A percentile compares a stretch with the other conserved stretches of the same genome.
phyloP scores from a whole-genome alignment of 2,329 filamentous ascomycete genomes.

The Apiospora rasikravindrae region DNA sequence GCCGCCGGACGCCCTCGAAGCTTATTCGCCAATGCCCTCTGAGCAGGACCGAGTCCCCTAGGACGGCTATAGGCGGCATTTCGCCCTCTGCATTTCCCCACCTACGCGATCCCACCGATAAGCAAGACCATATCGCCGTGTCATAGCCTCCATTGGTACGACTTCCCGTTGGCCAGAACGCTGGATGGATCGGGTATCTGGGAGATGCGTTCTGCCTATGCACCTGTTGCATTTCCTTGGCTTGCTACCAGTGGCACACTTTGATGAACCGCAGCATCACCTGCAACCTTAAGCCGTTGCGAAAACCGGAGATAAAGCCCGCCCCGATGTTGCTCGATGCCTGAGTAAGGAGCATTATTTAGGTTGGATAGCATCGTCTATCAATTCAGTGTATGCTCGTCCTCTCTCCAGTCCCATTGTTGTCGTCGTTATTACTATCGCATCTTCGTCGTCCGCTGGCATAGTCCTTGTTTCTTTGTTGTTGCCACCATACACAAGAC shows the following conservation, averaged over 20 bases:
- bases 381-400: neutral
- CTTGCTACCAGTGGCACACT: neutral
- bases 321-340: neutral
- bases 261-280: neutral
- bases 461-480: neutral
- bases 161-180: constrained; percentile 28
- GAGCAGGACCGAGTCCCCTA: constrained; percentile 17
- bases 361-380: constrained; percentile 14
- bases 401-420: constrained; percentile 1
- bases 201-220: constrained; percentile 12
- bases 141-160: constrained; percentile 37
- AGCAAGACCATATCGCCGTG: constrained; percentile 32
- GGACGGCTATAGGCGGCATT: constrained; percentile 40
- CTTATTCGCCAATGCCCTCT: constrained; percentile 37
- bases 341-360: constrained; percentile 13
- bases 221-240: neutral
- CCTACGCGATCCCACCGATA: constrained; percentile 40
- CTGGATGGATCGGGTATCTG: constrained; percentile 11
- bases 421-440: neutral
- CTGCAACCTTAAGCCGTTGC: constrained; percentile 21
- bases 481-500: neutral
- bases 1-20: constrained; percentile 25
- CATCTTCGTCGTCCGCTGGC: neutral
- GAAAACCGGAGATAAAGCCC: constrained; percentile 21
- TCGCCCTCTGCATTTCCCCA: constrained; percentile 28